phyloP scores from a whole-genome alignment of 1,284 basidiomycete species.

The Cryptococcus wingfieldii region DNA sequence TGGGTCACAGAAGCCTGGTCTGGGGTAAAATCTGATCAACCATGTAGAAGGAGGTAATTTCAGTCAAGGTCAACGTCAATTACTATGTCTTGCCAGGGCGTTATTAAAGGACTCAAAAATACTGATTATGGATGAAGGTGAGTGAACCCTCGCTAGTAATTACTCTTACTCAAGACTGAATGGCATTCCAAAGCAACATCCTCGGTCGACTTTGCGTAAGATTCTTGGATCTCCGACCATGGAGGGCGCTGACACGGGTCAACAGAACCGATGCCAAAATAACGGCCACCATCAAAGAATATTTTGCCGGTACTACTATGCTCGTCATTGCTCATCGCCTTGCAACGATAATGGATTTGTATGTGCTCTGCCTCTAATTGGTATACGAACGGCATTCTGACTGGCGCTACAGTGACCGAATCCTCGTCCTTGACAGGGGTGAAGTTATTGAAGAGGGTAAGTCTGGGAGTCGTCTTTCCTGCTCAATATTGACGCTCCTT shows the following conservation, averaged over 20 bases:
- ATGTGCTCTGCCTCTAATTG: constrained; percentile 8
- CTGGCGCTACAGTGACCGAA: constrained; percentile 56
- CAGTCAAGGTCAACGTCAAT: constrained; percentile 71
- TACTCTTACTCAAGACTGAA: background rate
- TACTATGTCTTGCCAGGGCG: constrained; percentile 67
- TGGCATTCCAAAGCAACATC: constrained; percentile 59
- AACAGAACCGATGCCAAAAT: constrained; percentile 64
- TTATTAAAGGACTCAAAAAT: constrained; percentile 66
- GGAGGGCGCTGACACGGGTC: constrained; percentile 2
- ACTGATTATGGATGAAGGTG: constrained; percentile 60
- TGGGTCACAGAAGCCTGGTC: constrained; percentile 34
- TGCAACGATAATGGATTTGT: constrained; percentile 51
- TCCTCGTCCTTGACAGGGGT: constrained; percentile 71
- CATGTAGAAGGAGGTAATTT: constrained; percentile 59
- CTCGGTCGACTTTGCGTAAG: constrained; percentile 69
- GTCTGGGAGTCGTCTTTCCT: background rate
- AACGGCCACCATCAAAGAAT: constrained; percentile 66
- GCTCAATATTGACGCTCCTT: background rate
- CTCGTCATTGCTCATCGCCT: constrained; percentile 72
- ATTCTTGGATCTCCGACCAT: background rate
- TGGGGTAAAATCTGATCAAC: background rate
- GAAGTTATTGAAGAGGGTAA: constrained; percentile 47
- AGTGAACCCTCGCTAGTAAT: constrained; percentile 1
- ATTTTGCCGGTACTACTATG: constrained; percentile 61
- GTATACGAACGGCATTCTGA: background rate